Evolutionary conservation across 164 flowering plant genomes (phyloP).

Genomic region (Berberis thunbergii): DNA sequence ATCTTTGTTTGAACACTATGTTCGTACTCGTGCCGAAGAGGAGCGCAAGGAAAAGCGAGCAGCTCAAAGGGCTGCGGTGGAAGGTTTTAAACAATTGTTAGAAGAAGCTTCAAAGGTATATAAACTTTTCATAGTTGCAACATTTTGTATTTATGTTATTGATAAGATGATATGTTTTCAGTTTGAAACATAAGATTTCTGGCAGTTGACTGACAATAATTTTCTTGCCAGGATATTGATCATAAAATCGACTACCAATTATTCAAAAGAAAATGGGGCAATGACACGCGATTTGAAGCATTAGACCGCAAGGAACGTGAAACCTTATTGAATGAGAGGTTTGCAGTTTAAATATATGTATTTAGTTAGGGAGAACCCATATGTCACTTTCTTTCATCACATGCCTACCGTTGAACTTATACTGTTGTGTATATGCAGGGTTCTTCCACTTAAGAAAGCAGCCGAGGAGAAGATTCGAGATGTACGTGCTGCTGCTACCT

Average conservation of each 20-base stretch:
- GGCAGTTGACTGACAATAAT: slow-evolving; percentile 4
- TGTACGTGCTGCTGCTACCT: slow-evolving; percentile 52
- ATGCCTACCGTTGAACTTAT: too few relatives aligned
- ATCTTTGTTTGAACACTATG: slow-evolving; percentile 92
- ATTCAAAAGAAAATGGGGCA: slow-evolving; percentile 84
- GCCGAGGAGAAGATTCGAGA: slow-evolving; percentile 77
- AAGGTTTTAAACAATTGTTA: slow-evolving; percentile 84
- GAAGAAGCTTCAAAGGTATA: slow-evolving; percentile 87
- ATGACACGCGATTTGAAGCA: slow-evolving; percentile 77
- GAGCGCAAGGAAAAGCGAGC: slow-evolving; percentile 98
- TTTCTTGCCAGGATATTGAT: slow-evolving; percentile 66
- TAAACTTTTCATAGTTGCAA: slow-evolving; percentile 6
- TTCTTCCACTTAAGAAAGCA: slow-evolving; percentile 65
- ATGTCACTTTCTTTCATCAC: too few relatives aligned
- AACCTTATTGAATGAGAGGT: slow-evolving; percentile 79
- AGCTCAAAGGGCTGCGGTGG: slow-evolving; percentile 93
- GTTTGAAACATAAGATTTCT: background rate
- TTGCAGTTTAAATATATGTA: slow-evolving; percentile 1
- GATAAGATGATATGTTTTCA: too few relatives aligned
- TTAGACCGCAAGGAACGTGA: slow-evolving; percentile 92
- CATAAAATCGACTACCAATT: slow-evolving; percentile 60
- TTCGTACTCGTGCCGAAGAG: slow-evolving; percentile 96
- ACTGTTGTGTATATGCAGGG: slow-evolving; percentile 28
- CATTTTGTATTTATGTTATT: background rate
- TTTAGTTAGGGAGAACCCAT: too few relatives aligned